Evolutionary conservation across 2,329 filamentous ascomycete genomes (phyloP), one percentile per base, ranked within the genome.

Genomic region (Sporothrix dimorphospora): DNA sequence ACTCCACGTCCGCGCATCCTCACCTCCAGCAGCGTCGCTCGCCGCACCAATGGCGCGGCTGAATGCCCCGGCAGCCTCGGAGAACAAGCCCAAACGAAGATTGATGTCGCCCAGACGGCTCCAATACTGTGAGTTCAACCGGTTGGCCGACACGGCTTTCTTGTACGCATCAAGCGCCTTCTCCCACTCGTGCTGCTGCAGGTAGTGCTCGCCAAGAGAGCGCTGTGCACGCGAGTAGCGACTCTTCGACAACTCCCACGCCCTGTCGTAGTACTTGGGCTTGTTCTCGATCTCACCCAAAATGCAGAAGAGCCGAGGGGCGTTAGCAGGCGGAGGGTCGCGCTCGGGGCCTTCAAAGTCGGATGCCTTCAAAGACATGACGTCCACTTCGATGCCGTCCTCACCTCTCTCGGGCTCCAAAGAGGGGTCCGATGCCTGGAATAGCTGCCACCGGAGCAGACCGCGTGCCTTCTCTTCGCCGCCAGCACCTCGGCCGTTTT

Each of bases 1-100:
- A 77, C 92, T 97, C 94, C 96, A 99, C 0, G 93, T 94, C 78
- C 97, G 90, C 0, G 94, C 95, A 78, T 98, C 94, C 69, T 91
- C 90, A 34, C 97, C 94, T 65, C 97, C 96, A 12, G 93, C 87
- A 1, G 80, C 80, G 42, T 86, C 85, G 42, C 83, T 85, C 0
- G 86, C 83, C 7, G 83, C 81, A 76, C 92, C 90, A 12, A 99
- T 94, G 9, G 92, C 91, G 27, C 94, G 88, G 9, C 90, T 90
- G 80, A 97, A 99, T 0, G 94, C 91, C 75, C 95, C 90, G 0
- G 93, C 90, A 0, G 96, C 95, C 24, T 92, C 91, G 24, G 90
- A 85, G 82, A 92, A 98, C 51, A 90, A 85, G 11, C 89, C 89
- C 0, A 97, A 85, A 68, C 95, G 90, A 24, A 99, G 86, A 75